These are phyloP conservation scores for Dalechampia spathulata DNA, from an alignment of 441 rosid genomes.

Conservation along the genomic window DNA sequence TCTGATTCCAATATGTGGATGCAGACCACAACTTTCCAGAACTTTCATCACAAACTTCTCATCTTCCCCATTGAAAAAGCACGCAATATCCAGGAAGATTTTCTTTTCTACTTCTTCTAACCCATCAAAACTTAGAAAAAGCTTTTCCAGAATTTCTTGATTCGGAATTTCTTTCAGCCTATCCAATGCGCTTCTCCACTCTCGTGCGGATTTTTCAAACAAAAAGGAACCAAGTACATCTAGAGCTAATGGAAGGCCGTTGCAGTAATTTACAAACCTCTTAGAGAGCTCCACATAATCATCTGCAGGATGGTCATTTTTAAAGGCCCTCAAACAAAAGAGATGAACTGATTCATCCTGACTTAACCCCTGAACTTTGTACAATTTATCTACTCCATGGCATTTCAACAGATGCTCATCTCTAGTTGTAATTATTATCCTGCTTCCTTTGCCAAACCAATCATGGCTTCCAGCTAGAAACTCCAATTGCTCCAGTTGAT, in stretches of 20 bases:
- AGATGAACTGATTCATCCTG: background rate
- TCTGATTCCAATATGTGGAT: constrained; percentile 2
- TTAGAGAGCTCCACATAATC: background rate
- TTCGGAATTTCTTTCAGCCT: constrained; percentile 14
- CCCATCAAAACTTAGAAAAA: constrained; percentile 17
- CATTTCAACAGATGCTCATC: constrained; percentile 12
- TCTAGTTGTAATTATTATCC: constrained; percentile 18
- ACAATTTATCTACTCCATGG: constrained; percentile 7
- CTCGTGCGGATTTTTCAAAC: constrained; percentile 4
- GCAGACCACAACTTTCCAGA: constrained; percentile 11
- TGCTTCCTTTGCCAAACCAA: constrained; percentile 21
- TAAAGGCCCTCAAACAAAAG: constrained; percentile 8
- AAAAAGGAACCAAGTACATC: constrained; percentile 9
- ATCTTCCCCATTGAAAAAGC: constrained; percentile 9
- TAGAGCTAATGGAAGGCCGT: constrained; percentile 18
- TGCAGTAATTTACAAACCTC: background rate
- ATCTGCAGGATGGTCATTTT: background rate
- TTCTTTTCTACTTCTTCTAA: constrained; percentile 8
- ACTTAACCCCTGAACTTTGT: background rate
- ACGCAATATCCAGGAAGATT: constrained; percentile 17
- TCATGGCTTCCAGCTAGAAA: constrained; percentile 4
- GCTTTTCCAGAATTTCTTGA: constrained; percentile 4
- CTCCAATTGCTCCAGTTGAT: background rate
- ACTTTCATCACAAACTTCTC: background rate
- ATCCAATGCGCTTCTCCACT: constrained; percentile 6